Conservation (phyloP, 1,284 basidiomycete genomes). For the Golubevia sp. region DNA sequence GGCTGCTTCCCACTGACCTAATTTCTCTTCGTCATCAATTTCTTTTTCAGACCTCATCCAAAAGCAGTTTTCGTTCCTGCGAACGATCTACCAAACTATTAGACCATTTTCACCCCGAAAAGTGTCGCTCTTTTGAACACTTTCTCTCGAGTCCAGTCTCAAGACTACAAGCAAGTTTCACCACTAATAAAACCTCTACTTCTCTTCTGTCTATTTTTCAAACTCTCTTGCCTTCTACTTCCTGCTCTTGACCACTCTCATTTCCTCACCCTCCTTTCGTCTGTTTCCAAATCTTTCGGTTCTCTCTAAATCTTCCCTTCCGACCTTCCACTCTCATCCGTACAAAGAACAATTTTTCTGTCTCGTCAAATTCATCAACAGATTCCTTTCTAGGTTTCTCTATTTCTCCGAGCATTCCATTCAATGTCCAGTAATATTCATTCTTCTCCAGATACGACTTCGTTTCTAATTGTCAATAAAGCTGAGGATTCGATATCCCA, state of each 20-base stretch:
- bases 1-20: too few relatives aligned
- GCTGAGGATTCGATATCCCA: too few relatives aligned
- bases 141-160: neutral
- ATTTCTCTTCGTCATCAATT: too few relatives aligned
- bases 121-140: neutral
- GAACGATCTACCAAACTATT: neutral
- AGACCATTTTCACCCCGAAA: too few relatives aligned
- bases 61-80: conserved; percentile 6
- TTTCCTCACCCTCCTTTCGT: neutral
- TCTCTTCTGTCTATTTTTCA: neutral
- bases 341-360: too few relatives aligned
- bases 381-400: neutral
- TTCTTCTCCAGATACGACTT: too few relatives aligned
- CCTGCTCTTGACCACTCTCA: neutral
- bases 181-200: neutral
- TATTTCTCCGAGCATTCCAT: too few relatives aligned
- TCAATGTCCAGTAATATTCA: too few relatives aligned
- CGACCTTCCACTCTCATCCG: too few relatives aligned
- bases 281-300: neutral
- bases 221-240: neutral
- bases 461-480: too few relatives aligned
- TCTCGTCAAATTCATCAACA: too few relatives aligned
- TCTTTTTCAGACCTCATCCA: neutral
- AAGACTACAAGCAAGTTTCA: neutral
- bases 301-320: too few relatives aligned